These are phyloP conservation scores for Suzukiozyma palmioleophila DNA, from an alignment of 1,139 yeast species.

Conservation along the genomic window DNA sequence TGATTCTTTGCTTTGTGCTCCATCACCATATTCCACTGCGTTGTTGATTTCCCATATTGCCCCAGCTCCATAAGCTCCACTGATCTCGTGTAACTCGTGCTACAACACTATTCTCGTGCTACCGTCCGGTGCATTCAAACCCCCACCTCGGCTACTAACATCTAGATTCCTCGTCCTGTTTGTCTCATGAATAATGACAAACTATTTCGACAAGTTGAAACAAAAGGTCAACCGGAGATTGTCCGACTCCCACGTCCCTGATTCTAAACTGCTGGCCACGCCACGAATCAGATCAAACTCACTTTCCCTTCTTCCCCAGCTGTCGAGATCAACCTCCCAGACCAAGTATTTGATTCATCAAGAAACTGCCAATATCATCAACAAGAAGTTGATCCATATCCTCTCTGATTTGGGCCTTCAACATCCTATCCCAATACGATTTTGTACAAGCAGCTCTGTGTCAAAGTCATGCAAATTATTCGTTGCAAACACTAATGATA, in stretches of 20 bases:
- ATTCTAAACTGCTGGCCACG: not conserved
- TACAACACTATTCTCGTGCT: too few species aligned
- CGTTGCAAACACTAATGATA: conserved; percentile 40
- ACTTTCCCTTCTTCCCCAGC: not conserved
- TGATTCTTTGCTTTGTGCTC: too few species aligned
- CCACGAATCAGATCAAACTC: conserved; percentile 1
- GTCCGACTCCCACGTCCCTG: not conserved
- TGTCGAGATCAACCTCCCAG: conserved; percentile 11
- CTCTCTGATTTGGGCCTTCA: conserved; percentile 40
- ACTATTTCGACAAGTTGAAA: conserved; percentile 2
- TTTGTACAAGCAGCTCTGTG: conserved; percentile 16
- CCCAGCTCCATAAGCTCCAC: too few species aligned
- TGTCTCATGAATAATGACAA: not conserved
- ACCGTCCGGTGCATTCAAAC: too few species aligned
- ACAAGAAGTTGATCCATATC: conserved; percentile 30
- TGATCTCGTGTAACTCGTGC: too few species aligned
- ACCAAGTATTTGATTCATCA: conserved; percentile 38
- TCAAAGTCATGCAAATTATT: conserved; percentile 30
- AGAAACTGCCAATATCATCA: conserved; percentile 36
- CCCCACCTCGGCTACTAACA: too few species aligned
- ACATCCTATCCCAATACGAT: conserved; percentile 33
- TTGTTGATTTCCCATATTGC: too few species aligned
- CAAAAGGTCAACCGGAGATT: conserved; percentile 2
- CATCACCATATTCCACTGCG: too few species aligned
- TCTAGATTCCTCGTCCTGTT: too few species aligned